These are phyloP conservation scores for Apiospora sp. DNA, from an alignment of 2,329 filamentous ascomycete genomes.

Conservation along the genomic window DNA sequence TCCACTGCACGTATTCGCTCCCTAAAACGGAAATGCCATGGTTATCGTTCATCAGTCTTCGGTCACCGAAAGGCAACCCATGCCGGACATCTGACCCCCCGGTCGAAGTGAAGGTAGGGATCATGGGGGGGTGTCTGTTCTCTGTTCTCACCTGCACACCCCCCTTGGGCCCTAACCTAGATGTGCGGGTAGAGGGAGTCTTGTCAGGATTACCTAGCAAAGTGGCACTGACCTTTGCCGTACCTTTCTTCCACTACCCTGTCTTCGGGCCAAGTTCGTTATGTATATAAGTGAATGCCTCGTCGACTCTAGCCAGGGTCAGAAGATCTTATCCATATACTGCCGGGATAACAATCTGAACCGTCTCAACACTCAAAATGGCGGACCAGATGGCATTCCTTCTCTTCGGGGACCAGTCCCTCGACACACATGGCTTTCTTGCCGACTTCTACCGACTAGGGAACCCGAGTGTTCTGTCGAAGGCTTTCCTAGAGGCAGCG, in stretches of 20 bases:
- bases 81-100: slow-evolving; percentile 45
- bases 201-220: slow-evolving; percentile 21
- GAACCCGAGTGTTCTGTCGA: slow-evolving; percentile 60
- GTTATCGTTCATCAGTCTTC: slow-evolving; percentile 49
- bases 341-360: slow-evolving; percentile 32
- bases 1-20: slow-evolving; percentile 23
- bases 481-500: slow-evolving; percentile 67
- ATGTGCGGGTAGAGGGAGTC: slow-evolving; percentile 20
- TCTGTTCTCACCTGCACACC: slow-evolving; percentile 19
- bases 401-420: slow-evolving; percentile 76
- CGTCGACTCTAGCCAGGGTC: slow-evolving; percentile 30
- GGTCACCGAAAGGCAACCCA: slow-evolving; percentile 52
- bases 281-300: slow-evolving; percentile 41
- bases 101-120: slow-evolving; percentile 40
- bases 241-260: slow-evolving; percentile 36
- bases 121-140: slow-evolving; percentile 35
- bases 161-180: slow-evolving; percentile 3
- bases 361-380: slow-evolving; percentile 47
- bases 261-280: slow-evolving; percentile 23
- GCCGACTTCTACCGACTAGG: slow-evolving; percentile 59
- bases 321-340: slow-evolving; percentile 31
- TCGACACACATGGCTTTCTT: slow-evolving; percentile 70
- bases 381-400: slow-evolving; percentile 61
- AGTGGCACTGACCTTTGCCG: slow-evolving; percentile 34
- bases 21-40: slow-evolving; percentile 48